phyloP scores from a whole-genome alignment of 371 early-diverging fungal species.

The Rhizopus delemar region DNA sequence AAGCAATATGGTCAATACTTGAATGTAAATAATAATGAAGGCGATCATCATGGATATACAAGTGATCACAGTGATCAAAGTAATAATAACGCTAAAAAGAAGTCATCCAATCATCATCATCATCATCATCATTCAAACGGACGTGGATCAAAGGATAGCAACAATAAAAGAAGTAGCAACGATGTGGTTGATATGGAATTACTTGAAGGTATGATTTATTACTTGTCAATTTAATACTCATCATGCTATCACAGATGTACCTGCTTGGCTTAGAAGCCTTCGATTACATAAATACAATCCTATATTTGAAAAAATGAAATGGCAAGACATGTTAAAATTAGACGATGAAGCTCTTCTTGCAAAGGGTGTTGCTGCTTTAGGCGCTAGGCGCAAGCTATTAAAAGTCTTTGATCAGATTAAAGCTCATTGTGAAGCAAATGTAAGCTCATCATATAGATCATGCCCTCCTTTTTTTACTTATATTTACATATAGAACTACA shows the following conservation, averaged over 20 bases:
- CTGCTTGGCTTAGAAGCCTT: constrained; percentile 80
- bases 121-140: constrained; percentile 14
- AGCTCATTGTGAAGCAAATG: constrained; percentile 44
- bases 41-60: constrained; percentile 50
- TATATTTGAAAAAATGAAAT: constrained; percentile 83
- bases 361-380: constrained; percentile 89
- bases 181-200: constrained; percentile 73
- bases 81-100: constrained; percentile 15
- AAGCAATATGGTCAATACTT: constrained; percentile 38
- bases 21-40: constrained; percentile 36
- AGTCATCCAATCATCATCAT: constrained; percentile 11
- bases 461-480: too few relatives aligned
- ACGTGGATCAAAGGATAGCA: constrained; percentile 65
- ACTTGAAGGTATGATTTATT: constrained; percentile 60
- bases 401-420: constrained; percentile 91
- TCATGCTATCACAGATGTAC: constrained; percentile 65
- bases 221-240: neutral
- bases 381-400: constrained; percentile 92
- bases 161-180: constrained; percentile 39
- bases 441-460: constrained; percentile 26
- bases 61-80: constrained; percentile 66
- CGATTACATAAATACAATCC: constrained; percentile 93
- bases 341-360: constrained; percentile 76
- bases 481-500: too few relatives aligned
- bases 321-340: constrained; percentile 84